phyloP scores from a whole-genome alignment of 2,329 filamentous ascomycete genomes.

The Colletotrichum ledebouriae region DNA sequence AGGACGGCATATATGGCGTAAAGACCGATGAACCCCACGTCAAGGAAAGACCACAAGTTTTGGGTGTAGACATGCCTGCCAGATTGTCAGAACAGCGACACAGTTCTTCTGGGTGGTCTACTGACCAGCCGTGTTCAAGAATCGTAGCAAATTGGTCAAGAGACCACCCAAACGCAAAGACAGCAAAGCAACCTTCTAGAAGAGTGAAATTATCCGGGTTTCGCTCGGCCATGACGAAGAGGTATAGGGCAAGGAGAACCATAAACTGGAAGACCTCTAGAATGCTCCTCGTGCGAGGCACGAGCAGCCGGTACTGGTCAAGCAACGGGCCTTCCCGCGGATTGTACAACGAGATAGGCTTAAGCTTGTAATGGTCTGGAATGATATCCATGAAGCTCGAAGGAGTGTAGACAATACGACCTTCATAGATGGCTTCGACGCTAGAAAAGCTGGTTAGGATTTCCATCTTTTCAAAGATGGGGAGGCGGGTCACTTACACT shows the following conservation, averaged over 20 bases:
- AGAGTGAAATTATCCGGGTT: slow-evolving; percentile 68
- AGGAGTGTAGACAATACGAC: slow-evolving; percentile 85
- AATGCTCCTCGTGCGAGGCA: slow-evolving; percentile 81
- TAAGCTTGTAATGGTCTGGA: slow-evolving; percentile 87
- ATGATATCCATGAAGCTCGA: slow-evolving; percentile 86
- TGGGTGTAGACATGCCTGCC: slow-evolving; percentile 84
- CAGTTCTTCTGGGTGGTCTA: slow-evolving; percentile 20
- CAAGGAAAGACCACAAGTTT: slow-evolving; percentile 89
- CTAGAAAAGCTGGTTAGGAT: slow-evolving; percentile 44
- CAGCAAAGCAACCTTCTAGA: slow-evolving; percentile 75
- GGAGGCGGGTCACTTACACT: slow-evolving; percentile 60
- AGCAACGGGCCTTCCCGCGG: slow-evolving; percentile 80
- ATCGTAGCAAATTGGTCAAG: slow-evolving; percentile 84
- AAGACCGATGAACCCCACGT: slow-evolving; percentile 81
- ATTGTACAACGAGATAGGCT: slow-evolving; percentile 85
- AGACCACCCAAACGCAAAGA: slow-evolving; percentile 84
- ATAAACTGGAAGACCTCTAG: slow-evolving; percentile 83
- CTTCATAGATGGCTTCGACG: slow-evolving; percentile 85
- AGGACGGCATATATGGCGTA: slow-evolving; percentile 77
- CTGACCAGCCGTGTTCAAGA: slow-evolving; percentile 76
- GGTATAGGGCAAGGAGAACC: slow-evolving; percentile 76
- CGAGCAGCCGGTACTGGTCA: slow-evolving; percentile 88
- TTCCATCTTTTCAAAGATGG: not conserved
- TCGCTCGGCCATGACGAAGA: slow-evolving; percentile 78
- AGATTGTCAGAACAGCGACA: slow-evolving; percentile 4